Evolutionary conservation across 345 rosid genomes (phyloP), one percentile per base, ranked within the genome.

Genomic region (Gossypium longicalyx): DNA sequence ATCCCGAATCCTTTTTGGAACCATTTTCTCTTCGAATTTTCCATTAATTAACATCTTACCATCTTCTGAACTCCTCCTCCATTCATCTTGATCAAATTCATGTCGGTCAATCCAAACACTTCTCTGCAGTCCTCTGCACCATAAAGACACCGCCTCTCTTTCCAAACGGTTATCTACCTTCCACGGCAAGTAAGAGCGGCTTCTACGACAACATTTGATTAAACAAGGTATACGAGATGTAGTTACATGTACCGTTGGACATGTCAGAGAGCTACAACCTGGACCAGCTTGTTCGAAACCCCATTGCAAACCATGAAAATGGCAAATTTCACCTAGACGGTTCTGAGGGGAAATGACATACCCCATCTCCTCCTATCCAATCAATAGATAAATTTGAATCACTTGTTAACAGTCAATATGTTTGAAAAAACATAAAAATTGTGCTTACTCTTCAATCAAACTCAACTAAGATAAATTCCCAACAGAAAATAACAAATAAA

Each of bases 331-430:
- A 60, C 79, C 73, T 9, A 80, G 61, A 77, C 74, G 83, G 53
- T 80, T 83, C 63, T 75, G 80, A 3, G 84, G 85, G 51, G 76
- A 63, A 80, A 83, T 49, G 41, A 76, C 51, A 45, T 41, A 70
- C 44, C 79, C 83, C 94, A 93, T 93, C 59, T 83, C 80, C 79
- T 61, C 47, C 45, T 51, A 51, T 69, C 60, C 72, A 51, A 58
- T 15, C 45, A 66, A 73, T 57, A 72, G 13, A 34, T 43, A 63
- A 53, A 56, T 19, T 73, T 73, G n/a, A 44, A 70, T 27, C 57
- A 44, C 57, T 25, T 74, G 10, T 57, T 41, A 16, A 77, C 34
- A 19, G 57, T 11, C 52, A 34, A 15, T 12, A 43, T 23, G 43
- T 17, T 49, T 51, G 71, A 43, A 27, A 57, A 60, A 59, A 15